Conservation (phyloP, 2,329 filamentous ascomycete genomes). For the Alternaria incomplexa region DNA sequence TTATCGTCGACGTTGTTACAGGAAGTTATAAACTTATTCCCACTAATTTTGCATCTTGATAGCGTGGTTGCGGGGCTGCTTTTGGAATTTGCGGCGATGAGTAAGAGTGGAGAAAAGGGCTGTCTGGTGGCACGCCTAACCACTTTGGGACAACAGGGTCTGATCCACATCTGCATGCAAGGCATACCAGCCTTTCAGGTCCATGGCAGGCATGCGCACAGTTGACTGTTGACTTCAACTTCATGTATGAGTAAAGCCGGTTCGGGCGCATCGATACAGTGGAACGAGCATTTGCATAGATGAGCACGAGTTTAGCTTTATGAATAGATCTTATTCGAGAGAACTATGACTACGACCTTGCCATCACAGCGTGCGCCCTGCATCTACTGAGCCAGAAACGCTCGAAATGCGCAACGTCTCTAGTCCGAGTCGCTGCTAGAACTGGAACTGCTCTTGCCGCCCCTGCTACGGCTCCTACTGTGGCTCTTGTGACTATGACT, state of each 20-base stretch:
- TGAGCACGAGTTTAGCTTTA: neutral
- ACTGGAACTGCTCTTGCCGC: constrained; percentile 40
- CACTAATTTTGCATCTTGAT: constrained; percentile 14
- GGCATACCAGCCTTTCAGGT: neutral
- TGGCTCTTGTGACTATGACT: constrained; percentile 37
- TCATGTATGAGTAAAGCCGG: neutral
- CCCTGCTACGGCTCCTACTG: constrained; percentile 40
- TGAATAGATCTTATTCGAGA: neutral
- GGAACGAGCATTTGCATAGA: neutral
- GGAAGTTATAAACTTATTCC: neutral
- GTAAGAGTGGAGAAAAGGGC: constrained; percentile 39
- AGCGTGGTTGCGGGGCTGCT: constrained; percentile 24
- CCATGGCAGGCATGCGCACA: neutral
- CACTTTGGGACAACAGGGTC: constrained; percentile 19
- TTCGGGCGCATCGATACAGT: neutral
- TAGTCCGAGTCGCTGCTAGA: constrained; percentile 48
- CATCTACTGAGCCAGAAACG: neutral
- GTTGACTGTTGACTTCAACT: neutral
- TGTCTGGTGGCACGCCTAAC: constrained; percentile 28
- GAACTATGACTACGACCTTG: neutral
- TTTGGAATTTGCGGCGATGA: constrained; percentile 34
- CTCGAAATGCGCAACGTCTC: neutral
- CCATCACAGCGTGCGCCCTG: neutral
- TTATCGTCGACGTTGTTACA: neutral
- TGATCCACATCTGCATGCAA: neutral